These are phyloP conservation scores for Schwanniomyces yamadae DNA, from an alignment of 805 yeast genomes.

Conservation along the genomic window DNA sequence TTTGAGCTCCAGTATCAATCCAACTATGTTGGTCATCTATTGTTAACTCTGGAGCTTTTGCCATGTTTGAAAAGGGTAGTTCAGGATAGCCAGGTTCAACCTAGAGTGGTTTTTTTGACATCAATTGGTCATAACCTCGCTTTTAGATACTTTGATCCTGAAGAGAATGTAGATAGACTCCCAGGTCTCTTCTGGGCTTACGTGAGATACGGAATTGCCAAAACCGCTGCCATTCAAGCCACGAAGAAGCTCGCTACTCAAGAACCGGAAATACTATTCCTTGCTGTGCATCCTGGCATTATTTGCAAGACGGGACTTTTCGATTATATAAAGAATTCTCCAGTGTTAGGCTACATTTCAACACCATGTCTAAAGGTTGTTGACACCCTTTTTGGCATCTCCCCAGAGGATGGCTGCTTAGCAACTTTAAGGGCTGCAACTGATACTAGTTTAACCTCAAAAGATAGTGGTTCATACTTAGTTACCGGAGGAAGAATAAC, in stretches of 20 bases:
- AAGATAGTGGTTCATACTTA: constrained; percentile 30
- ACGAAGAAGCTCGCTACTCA: constrained; percentile 24
- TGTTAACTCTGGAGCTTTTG: constrained; percentile 30
- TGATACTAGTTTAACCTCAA: constrained; percentile 21
- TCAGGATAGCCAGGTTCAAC: constrained; percentile 13
- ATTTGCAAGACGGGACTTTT: constrained; percentile 34
- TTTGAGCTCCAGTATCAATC: constrained; percentile 43
- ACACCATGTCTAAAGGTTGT: constrained; percentile 13
- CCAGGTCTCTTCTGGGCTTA: constrained; percentile 28
- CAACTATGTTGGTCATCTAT: constrained; percentile 33
- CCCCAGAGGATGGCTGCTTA: constrained; percentile 33
- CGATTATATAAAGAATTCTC: constrained; percentile 25
- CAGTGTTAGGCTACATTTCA: constrained; percentile 21
- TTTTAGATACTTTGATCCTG: constrained; percentile 23
- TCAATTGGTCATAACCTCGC: constrained; percentile 34
- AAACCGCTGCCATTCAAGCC: constrained; percentile 32
- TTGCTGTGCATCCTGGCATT: constrained; percentile 42
- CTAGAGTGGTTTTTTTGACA: constrained; percentile 32
- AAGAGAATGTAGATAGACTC: constrained; percentile 17
- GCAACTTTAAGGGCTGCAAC: constrained; percentile 35
- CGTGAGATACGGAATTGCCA: constrained; percentile 37
- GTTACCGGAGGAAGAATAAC: constrained; percentile 31
- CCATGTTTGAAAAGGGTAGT: constrained; percentile 24
- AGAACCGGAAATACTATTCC: constrained; percentile 29
- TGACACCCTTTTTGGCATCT: constrained; percentile 23